Evolutionary conservation across 1,139 yeast genomes (phyloP).

Genomic region (Taphrina pruni): DNA sequence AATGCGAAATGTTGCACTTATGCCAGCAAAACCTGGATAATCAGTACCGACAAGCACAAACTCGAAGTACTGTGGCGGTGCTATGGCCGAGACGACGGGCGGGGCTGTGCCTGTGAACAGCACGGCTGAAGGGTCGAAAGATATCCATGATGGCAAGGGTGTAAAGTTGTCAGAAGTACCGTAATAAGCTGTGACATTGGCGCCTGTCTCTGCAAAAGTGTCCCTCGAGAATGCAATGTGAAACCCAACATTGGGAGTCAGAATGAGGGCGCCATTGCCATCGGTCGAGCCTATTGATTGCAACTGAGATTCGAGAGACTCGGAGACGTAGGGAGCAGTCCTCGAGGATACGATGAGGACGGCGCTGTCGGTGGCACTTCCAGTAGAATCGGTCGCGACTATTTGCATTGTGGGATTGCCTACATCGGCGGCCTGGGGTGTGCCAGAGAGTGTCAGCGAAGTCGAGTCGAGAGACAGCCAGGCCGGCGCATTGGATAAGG

Average conservation of each 20-base stretch:
- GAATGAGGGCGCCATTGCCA: conserved; percentile 74
- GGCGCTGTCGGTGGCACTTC: conserved; percentile 43
- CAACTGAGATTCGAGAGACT: conserved; percentile 45
- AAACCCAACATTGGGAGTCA: conserved; percentile 71
- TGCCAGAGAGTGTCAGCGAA: conserved; percentile 71
- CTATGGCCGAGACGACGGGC: conserved; percentile 76
- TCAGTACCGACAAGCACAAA: conserved; percentile 82
- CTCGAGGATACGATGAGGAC: conserved; percentile 45
- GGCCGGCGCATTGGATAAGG: conserved; percentile 65
- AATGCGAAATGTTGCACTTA: conserved; percentile 69
- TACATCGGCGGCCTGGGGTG: conserved; percentile 61
- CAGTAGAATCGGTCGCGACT: conserved; percentile 61
- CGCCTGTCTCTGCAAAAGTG: conserved; percentile 62
- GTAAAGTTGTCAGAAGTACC: conserved; percentile 83
- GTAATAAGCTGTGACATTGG: conserved; percentile 64
- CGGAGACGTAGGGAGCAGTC: conserved; percentile 45
- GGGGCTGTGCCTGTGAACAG: conserved; percentile 92
- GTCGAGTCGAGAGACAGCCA: conserved; percentile 78
- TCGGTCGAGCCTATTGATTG: conserved; percentile 51
- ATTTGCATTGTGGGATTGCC: conserved; percentile 59
- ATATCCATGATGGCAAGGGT: conserved; percentile 89
- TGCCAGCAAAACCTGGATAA: conserved; percentile 74
- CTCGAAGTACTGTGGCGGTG: conserved; percentile 80
- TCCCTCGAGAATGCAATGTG: conserved; percentile 64
- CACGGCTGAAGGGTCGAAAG: conserved; percentile 64